Conservation (phyloP, 202 grass and related monocot genomes). For the Panicum hallii region DNA sequence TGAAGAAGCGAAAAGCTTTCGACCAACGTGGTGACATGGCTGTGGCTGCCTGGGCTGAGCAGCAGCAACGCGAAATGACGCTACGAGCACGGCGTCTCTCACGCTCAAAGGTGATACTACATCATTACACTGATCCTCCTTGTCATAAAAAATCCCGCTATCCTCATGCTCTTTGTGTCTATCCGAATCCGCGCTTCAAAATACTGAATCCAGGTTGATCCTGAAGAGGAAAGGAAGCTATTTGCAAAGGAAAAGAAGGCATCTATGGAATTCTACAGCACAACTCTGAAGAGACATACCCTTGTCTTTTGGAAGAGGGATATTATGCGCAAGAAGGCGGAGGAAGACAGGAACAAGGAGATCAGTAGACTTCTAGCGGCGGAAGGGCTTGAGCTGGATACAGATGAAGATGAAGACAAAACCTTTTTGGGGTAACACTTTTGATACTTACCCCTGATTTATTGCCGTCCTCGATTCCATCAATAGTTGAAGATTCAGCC, state of each 20-base stretch:
- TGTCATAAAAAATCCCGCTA: background rate
- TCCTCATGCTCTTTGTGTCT: background rate
- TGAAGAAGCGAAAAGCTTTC: conserved; percentile 94
- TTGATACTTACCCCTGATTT: conserved; percentile 17
- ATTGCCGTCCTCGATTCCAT: conserved; percentile 8
- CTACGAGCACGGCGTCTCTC: conserved; percentile 72
- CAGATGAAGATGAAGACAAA: conserved; percentile 72
- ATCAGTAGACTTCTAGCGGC: conserved; percentile 78
- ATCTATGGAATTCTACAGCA: conserved; percentile 89
- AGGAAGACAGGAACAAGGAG: conserved; percentile 77
- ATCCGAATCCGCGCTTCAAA: background rate
- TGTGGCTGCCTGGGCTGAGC: conserved; percentile 91
- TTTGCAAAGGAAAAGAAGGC: conserved; percentile 88
- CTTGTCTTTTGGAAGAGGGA: conserved; percentile 84
- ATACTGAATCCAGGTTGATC: conserved; percentile 67
- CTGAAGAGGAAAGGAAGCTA: conserved; percentile 85
- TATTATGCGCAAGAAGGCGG: conserved; percentile 78
- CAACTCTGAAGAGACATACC: conserved; percentile 81
- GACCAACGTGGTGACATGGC: conserved; percentile 94
- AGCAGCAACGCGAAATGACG: conserved; percentile 86
- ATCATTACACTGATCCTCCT: background rate
- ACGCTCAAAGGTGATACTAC: conserved; percentile 75
- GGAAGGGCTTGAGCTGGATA: conserved; percentile 90
- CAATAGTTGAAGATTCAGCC: background rate
- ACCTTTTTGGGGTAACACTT: conserved; percentile 38